These are phyloP conservation scores for Aspergillus bertholletiae DNA, from an alignment of 495 filamentous ascomycete species.

Conservation along the genomic window DNA sequence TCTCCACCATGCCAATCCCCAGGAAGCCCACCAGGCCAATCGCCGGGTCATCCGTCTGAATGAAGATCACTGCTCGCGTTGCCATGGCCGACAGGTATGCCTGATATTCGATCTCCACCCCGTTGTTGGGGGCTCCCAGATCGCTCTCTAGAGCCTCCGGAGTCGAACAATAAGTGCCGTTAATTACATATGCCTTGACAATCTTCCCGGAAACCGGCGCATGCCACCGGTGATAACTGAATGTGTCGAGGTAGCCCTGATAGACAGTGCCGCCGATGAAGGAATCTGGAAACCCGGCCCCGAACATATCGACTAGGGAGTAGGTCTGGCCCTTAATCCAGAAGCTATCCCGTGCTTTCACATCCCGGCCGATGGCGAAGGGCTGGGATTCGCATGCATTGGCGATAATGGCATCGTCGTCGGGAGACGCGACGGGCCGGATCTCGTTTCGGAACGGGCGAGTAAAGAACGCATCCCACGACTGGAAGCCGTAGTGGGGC, in stretches of 20 bases:
- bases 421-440: neutral
- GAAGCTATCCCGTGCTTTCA: neutral
- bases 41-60: neutral
- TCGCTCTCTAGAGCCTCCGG: neutral
- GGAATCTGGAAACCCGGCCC: neutral
- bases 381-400: constrained; percentile 1
- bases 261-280: neutral
- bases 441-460: neutral
- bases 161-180: neutral
- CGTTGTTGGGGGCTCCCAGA: neutral
- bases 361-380: neutral
- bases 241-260: neutral
- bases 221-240: neutral
- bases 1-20: neutral
- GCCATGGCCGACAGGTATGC: neutral
- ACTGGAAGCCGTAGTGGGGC: neutral
- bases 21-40: neutral
- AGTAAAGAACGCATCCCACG: neutral
- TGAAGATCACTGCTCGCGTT: neutral
- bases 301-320: neutral
- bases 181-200: neutral
- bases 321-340: neutral
- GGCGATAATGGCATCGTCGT: neutral
- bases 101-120: too few species aligned
- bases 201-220: neutral